phyloP scores from a whole-genome alignment of 805 yeast species.

The Clavispora asparagi region DNA sequence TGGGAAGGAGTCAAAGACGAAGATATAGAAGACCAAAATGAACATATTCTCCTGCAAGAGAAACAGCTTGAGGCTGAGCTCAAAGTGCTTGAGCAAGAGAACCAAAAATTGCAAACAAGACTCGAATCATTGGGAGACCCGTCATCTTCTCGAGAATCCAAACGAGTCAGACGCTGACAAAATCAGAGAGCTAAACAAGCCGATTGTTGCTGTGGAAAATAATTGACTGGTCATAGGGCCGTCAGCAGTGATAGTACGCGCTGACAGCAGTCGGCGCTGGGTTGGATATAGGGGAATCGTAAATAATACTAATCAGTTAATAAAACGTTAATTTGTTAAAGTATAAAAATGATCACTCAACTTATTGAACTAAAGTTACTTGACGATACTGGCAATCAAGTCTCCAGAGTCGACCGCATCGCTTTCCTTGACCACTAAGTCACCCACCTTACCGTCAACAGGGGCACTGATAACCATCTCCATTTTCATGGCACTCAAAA shows the following conservation, averaged over 20 bases:
- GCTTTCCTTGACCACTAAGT: constrained; percentile 76
- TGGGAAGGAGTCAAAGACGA: constrained; percentile 20
- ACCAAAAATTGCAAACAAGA: constrained; percentile 15
- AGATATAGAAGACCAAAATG: constrained; percentile 13
- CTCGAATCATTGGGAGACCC: constrained; percentile 9
- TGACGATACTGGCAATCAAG: constrained; percentile 47
- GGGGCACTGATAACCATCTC: constrained; percentile 98
- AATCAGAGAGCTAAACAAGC: no score
- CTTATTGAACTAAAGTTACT: constrained; percentile 5
- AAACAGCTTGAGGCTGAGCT: constrained; percentile 21
- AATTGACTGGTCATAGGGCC: not conserved
- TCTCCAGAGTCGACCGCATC: constrained; percentile 96
- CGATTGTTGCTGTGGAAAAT: not conserved
- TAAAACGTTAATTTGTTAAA: not conserved
- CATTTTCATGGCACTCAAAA: constrained; percentile 98
- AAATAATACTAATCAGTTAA: not conserved
- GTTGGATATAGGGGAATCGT: no score
- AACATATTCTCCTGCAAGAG: constrained; percentile 11
- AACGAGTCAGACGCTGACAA: not conserved
- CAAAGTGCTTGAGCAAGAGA: constrained; percentile 22
- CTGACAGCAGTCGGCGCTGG: no score
- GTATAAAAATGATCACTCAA: not conserved
- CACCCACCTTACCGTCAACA: constrained; percentile 76
- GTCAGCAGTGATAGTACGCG: no score
- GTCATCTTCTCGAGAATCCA: not conserved